Conservation (phyloP, 176 grass and related monocot species). For the Hyparrhenia diplandra region DNA sequence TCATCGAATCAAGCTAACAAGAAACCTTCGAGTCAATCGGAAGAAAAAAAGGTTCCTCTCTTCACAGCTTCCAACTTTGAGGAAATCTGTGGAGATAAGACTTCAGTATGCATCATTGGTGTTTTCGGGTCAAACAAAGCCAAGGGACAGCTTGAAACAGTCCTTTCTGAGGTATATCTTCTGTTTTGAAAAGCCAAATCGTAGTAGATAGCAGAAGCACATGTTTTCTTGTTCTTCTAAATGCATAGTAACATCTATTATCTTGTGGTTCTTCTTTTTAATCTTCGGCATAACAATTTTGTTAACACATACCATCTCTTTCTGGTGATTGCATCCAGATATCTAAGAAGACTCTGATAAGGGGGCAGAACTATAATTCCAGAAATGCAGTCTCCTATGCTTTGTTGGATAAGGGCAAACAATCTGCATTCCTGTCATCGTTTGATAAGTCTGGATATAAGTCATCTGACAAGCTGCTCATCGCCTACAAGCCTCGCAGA, state of each 20-base stretch:
- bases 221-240: neutral
- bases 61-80: constrained; percentile 60
- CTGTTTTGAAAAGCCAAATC: neutral
- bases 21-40: constrained; percentile 31
- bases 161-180: constrained; percentile 63
- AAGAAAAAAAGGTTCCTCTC: constrained; percentile 46
- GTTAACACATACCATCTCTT: neutral
- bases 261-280: neutral
- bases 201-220: neutral
- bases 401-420: constrained; percentile 70
- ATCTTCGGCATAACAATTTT: neutral
- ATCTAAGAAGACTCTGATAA: constrained; percentile 77
- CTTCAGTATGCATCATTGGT: constrained; percentile 67
- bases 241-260: too few species aligned
- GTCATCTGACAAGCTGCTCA: constrained; percentile 50
- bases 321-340: constrained; percentile 47
- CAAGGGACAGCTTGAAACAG: constrained; percentile 49
- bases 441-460: constrained; percentile 62
- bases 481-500: constrained; percentile 79
- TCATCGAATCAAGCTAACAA: constrained; percentile 41
- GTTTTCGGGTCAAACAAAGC: constrained; percentile 62
- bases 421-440: constrained; percentile 51
- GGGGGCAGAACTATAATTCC: constrained; percentile 43
- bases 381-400: constrained; percentile 45
- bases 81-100: constrained; percentile 61